Evolutionary conservation across 306 rosid genomes (phyloP).

Genomic region (Fragaria nilgerrensis): DNA sequence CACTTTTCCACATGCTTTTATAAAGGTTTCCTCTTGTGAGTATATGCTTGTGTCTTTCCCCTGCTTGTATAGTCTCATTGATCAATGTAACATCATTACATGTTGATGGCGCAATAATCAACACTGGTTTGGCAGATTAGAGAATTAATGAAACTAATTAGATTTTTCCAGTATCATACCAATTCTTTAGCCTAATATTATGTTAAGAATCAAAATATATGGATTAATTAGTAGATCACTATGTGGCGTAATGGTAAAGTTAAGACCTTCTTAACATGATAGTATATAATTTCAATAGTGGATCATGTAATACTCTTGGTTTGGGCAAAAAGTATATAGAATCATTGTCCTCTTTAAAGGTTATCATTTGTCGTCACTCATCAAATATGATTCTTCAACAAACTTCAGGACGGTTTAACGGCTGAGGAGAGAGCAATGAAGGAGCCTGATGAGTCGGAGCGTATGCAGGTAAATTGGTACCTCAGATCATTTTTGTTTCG

Average conservation of each 20-base stretch:
- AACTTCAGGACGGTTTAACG: conserved; percentile 78
- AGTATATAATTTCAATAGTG: no score
- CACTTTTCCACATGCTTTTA: not conserved
- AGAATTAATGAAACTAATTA: no score
- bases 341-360: not conserved
- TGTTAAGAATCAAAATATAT: no score
- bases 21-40: not conserved
- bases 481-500: conserved; percentile 6
- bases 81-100: not conserved
- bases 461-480: conserved; percentile 64
- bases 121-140: not conserved
- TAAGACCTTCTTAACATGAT: no score
- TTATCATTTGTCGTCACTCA: not conserved
- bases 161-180: no score
- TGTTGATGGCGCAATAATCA: not conserved
- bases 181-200: no score
- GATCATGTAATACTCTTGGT: not conserved
- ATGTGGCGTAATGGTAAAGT: no score
- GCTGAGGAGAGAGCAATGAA: conserved; percentile 67
- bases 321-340: not conserved
- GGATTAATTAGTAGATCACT: no score
- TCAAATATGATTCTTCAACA: not conserved
- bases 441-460: conserved; percentile 74
- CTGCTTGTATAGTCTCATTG: not conserved
- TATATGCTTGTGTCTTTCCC: not conserved